These are phyloP conservation scores for Colletotrichum siamense DNA, from an alignment of 2,329 filamentous ascomycete species.

Conservation along the genomic window DNA sequence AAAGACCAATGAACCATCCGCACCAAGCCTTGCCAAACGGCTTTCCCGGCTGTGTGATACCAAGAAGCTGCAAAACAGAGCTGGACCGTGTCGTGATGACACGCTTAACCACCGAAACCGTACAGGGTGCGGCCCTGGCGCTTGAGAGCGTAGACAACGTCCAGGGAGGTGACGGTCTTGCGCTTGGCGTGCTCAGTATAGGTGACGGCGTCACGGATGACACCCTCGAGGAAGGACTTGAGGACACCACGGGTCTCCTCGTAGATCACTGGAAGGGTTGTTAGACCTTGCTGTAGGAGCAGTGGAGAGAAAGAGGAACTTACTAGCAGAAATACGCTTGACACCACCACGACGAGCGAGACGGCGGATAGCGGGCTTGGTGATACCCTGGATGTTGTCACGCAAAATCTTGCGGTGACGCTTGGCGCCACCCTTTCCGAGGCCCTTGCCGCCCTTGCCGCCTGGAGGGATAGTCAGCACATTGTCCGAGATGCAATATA, in stretches of 20 bases:
- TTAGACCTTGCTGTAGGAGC: constrained; percentile 15
- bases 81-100: constrained; percentile 4
- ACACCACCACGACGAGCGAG: constrained; percentile 99
- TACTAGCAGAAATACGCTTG: constrained; percentile 99
- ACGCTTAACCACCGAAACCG: constrained; percentile 83
- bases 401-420: constrained; percentile 99
- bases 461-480: constrained; percentile 53
- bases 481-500: not conserved
- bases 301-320: constrained; percentile 34
- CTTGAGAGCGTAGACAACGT: constrained; percentile 73
- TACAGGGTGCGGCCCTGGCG: constrained; percentile 79
- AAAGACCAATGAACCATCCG: constrained; percentile 20
- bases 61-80: constrained; percentile 1
- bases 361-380: constrained; percentile 98
- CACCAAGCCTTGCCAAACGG: not conserved
- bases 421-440: constrained; percentile 98
- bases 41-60: not conserved
- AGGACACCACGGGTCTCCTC: constrained; percentile 80
- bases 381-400: constrained; percentile 99
- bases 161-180: constrained; percentile 77
- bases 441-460: constrained; percentile 96
- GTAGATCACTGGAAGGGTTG: constrained; percentile 67
- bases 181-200: constrained; percentile 84
- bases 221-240: constrained; percentile 79
- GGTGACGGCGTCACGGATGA: constrained; percentile 79